phyloP scores from a whole-genome alignment of 768 basidiomycete species.

The Hygrocybe punicea region DNA sequence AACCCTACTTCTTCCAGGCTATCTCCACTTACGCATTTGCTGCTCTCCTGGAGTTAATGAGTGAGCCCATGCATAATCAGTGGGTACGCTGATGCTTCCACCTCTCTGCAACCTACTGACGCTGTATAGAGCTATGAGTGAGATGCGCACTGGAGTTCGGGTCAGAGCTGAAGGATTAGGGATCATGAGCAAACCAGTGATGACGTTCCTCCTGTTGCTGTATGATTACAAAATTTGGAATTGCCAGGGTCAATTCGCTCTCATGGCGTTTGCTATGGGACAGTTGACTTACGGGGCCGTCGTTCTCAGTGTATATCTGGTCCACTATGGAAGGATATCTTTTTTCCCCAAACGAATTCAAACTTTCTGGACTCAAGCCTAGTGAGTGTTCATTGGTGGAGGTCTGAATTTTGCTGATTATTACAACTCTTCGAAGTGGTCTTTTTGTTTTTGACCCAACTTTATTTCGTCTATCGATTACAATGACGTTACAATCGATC shows the following conservation, averaged over 20 bases:
- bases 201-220: conserved; percentile 65
- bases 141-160: conserved; percentile 64
- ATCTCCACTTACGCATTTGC: conserved; percentile 70
- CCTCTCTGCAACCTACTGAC: conserved; percentile 15
- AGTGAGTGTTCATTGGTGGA: background rate
- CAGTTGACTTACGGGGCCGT: conserved; percentile 70
- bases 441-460: conserved; percentile 34
- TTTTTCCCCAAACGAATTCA: conserved; percentile 33
- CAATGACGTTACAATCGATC: conserved; percentile 84
- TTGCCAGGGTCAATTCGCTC: conserved; percentile 45
- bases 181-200: conserved; percentile 67
- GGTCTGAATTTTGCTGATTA: background rate
- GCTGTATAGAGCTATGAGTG: conserved; percentile 57
- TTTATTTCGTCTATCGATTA: conserved; percentile 62
- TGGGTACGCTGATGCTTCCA: conserved; percentile 30
- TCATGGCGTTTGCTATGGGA: conserved; percentile 84
- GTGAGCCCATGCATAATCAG: conserved; percentile 81
- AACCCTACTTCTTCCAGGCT: conserved; percentile 62
- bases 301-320: conserved; percentile 56
- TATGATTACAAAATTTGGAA: conserved; percentile 37
- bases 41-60: conserved; percentile 71
- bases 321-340: conserved; percentile 34
- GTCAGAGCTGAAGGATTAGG: conserved; percentile 85
- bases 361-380: background rate
- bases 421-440: background rate